Evolutionary conservation across 139 green algal species (phyloP), one percentile per base, ranked within the genome.

Genomic region (Chlamydomonas schloesseri): DNA sequence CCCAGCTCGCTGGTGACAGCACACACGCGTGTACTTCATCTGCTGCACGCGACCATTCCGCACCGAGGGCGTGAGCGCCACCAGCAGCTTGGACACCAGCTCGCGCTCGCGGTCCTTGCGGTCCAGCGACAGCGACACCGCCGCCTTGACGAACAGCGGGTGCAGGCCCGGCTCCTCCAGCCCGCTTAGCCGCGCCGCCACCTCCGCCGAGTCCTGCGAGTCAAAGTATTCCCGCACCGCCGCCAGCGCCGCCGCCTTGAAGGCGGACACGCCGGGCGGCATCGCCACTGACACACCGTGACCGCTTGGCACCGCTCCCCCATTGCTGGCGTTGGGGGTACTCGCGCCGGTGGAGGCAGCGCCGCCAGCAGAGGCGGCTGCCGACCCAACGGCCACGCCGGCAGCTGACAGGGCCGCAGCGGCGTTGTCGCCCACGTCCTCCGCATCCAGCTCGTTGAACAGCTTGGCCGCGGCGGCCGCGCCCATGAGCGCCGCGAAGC

Each of bases 121-220:
- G 91, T 99, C 97, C 90, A 99, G 93, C 11, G 93, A 89, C 86
- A 96, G 88, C 46, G 91, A 88, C 18, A 99, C 79, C 1, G 93
- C 87, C 57, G 94, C 92, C 92, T 98, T 99, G 47, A 99, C 94
- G 90, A 98, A 96, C 71, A 99, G 94, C 74, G 98, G 95, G 84
- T 96, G 91, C 80, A 98, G 95, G 57, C 95, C 97, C 3, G 95
- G 95, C 86, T 98, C 88, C 10, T 95, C 91, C 55, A 98, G 89
- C 81, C 97, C 94, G 3, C 82, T 31, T 69, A 99, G 88, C 64
- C 91, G 89, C 18, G 60, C 37, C 1, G 77, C 94, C 47, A 97
- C 94, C 86, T 98, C 96, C 1, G n/a, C 73, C 18, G 78, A 71
- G 76, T 97, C 96, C 67, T 86, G 91, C 1, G 91, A 95, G 60